phyloP scores from a whole-genome alignment of 2,329 filamentous ascomycete species.

The Nemania diffusa region DNA sequence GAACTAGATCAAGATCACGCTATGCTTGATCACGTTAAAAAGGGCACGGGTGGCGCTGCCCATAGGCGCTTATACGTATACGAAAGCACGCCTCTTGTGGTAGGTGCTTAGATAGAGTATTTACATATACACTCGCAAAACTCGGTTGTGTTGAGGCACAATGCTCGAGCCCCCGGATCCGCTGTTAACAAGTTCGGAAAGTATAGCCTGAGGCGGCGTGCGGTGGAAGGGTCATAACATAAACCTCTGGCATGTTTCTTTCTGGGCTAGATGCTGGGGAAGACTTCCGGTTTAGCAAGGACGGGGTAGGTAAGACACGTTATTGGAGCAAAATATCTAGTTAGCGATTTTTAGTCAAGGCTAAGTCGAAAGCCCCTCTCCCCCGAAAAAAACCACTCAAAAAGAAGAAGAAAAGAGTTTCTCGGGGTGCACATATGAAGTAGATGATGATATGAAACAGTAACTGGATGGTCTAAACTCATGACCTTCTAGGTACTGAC shows the following conservation, averaged over 20 bases:
- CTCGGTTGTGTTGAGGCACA: not conserved
- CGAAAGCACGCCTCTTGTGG: not conserved
- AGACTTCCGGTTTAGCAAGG: not conserved
- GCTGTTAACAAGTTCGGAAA: not conserved
- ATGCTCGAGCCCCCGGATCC: not conserved
- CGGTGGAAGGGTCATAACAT: not conserved
- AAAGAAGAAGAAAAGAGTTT: too few species aligned
- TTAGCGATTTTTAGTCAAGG: not conserved
- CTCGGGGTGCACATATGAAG: too few species aligned
- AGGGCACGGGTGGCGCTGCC: not conserved
- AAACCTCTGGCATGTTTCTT: not conserved
- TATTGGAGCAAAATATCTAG: not conserved
- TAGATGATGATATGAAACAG: too few species aligned
- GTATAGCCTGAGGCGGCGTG: constrained; percentile 1
- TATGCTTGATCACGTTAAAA: constrained; percentile 1
- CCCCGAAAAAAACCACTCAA: too few species aligned
- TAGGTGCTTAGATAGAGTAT: not conserved
- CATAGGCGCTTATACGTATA: not conserved
- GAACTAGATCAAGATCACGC: not conserved
- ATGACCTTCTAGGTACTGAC: too few species aligned
- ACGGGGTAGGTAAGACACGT: not conserved
- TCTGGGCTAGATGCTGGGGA: not conserved
- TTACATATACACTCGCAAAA: not conserved
- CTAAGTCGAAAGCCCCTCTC: not conserved
- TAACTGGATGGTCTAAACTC: too few species aligned